Base-by-base conservation (phyloP, 129 eudicot genomes). In the Flaveria brownii region DNA sequence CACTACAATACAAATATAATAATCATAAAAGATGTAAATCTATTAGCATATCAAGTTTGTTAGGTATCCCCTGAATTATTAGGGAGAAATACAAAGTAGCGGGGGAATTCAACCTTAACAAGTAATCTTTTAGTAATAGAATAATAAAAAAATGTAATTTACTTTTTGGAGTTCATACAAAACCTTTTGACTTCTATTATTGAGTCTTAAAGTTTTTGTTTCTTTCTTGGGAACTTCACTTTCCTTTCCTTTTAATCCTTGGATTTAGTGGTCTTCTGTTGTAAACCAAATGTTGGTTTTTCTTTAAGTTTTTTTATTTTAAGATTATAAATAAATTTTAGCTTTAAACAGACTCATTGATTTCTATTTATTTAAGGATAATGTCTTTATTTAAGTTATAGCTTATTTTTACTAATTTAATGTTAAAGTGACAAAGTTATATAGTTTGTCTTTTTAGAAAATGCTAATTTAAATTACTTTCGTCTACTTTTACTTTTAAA, bases 171-270 rank as follows among this genome's bases (percentile, higher is more conserved):
- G 33, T 77, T 55, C 68, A 77, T 16, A 69, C 60, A 16, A 42
- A 55, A 25, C 30, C 47, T 79, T 79, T 71, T 79, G 73, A 71
- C 72, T 71, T 71, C 23, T 33, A 30, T 71, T 17, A 41, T 71
- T 60, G 78, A 46, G 45, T 12, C 25, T 61, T 17, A 77, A 77
- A 67, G 68, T 11, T 55, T 79, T 72, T 71, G 55, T 72, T 71
- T 71, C 73, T 71, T 79, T 47, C 72, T 78, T 71, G 68, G 57
- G 67, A 62, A 61, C 56, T 46, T 2, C 65, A 20, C 82, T 45
- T 49, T 41, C 26, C 51, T 64, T 20, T 60, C 75, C 17, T 45
- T 47, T 60, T 71, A 52, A 39, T 66, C 23, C 43, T 61, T 68
- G 82, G 66, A 66, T 59, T 36, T 61, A 46, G 71, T 78, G 39